Base-by-base conservation (phyloP, 345 rosid species). In the Linum usitatissimum region DNA sequence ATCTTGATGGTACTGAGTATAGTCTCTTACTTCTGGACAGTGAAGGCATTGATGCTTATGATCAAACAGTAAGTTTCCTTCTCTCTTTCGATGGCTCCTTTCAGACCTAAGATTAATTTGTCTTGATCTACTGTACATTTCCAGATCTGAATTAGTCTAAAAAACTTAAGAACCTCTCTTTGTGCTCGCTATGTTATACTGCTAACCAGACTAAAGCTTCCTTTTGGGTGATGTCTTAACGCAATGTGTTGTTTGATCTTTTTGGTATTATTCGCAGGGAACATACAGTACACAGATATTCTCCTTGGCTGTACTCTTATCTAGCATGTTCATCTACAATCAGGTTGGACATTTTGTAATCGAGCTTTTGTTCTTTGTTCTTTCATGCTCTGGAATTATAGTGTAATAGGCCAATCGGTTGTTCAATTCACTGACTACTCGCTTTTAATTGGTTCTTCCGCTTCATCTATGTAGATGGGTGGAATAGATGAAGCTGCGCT, bases 211-310 rank as follows among this genome's bases (percentile, higher is more conserved):
- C n/a, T n/a, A n/a, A n/a, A n/a, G n/a, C n/a, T n/a, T n/a, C n/a
- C n/a, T n/a, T n/a, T n/a, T n/a, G n/a, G 28, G 28, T 23, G 28
- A 23, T 23, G 1, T 23, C 23, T 19, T 68, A 39, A 63, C 57
- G 53, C 13, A n/a, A 39, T 18, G 8, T 31, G 8, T 38, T 15
- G 55, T 18, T 59, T 64, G n/a, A 68, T 18, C 51, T 64, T 9
- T 57, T 30, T 73, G 69, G 42, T 86, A 94, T 62, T 9, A 45
- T 48, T 73, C 66, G 49, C 87, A 94, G 96, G 99, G 96, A 71
- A 94, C 99, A 21, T 94, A 90, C 72, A 94, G 96, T 83, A 90
- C 95, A 55, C 99, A 94, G 78, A 94, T 94, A 81, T 90, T 94
- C 78, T 90, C 97, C 7, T 77, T 94, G 70, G 99, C 97, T 31